These are phyloP conservation scores for Vigna reflexopilosa DNA, from an alignment of 306 rosid species.

Conservation along the genomic window DNA sequence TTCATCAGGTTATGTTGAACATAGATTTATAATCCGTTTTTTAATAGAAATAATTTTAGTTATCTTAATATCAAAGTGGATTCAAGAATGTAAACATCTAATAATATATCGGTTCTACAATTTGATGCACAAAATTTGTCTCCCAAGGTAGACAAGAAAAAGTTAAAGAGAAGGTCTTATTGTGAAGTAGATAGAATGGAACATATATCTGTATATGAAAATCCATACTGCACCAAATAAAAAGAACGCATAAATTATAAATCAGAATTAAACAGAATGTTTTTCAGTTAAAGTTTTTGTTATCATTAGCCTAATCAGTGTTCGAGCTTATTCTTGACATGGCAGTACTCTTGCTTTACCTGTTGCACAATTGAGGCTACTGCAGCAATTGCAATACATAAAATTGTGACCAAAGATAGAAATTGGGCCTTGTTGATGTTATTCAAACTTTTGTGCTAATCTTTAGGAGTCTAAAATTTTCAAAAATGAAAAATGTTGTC, in stretches of 20 bases:
- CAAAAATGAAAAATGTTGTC: too few species aligned
- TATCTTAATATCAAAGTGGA: too few species aligned
- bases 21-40: too few species aligned
- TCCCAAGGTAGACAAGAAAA: background rate
- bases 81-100: too few species aligned
- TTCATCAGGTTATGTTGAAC: too few species aligned
- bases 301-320: background rate
- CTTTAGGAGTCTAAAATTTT: too few species aligned
- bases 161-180: background rate
- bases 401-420: too few species aligned
- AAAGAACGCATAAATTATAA: background rate
- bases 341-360: background rate
- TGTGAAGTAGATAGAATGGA: background rate
- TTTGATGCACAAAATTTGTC: background rate
- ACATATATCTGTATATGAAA: background rate
- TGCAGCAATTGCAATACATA: background rate
- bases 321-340: conserved; percentile 16
- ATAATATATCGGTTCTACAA: too few species aligned
- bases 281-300: background rate
- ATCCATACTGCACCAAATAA: background rate
- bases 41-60: too few species aligned
- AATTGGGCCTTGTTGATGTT: too few species aligned
- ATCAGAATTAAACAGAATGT: background rate
- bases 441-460: too few species aligned
- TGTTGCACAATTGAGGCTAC: conserved; percentile 19